Evolutionary conservation across 2,329 filamentous ascomycete species (phyloP), one percentile per base, ranked within the genome.

Genomic region (Pleomassaria siparia): DNA sequence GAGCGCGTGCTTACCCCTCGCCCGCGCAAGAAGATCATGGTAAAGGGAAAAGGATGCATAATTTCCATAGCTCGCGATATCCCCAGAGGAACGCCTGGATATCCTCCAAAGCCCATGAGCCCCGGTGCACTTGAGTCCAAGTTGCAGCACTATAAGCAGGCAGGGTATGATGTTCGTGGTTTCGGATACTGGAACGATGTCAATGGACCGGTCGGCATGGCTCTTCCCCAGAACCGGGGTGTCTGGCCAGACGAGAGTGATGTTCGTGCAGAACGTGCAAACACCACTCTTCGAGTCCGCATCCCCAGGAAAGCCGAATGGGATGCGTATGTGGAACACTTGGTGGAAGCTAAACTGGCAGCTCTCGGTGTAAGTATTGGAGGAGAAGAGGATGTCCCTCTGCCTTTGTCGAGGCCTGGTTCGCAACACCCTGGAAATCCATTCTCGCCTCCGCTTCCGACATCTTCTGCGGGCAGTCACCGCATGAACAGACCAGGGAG

Each of bases 281-380:
- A 77, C 37, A 71, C 69, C 69, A n/a, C 86, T 77, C n/a, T 15
- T 63, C 78, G 76, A 44, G 85, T 94, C 28, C 79, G 79, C 20
- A 77, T 94, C 50, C 87, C 89, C 2, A 86, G 89, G 62, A 73
- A 87, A 53, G 84, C 85, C 32, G 80, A 82, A 60, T 89, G 86
- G 86, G 87, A 89, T 62, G 78, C 84, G 21, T 96, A 97, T 69
- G 87, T 91, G 49, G 82, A 87, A 45, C 86, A 87, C 56, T 76
- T 97, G 28, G 85, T 89, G 58, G 94, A 99, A 74, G 90, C 92
- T 51, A 99, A 96, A 73, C 78, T 99, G 43, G 85, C 91, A 51
- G 91, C 92, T 42, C 79, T 99, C 46, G 94, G 94, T 55, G 94
- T 97, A 11, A 91, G 84, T 15, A 80, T 89, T 51, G 88, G 85